Conservation (phyloP, 306 rosid species). For the Vachellia pachyceras region DNA sequence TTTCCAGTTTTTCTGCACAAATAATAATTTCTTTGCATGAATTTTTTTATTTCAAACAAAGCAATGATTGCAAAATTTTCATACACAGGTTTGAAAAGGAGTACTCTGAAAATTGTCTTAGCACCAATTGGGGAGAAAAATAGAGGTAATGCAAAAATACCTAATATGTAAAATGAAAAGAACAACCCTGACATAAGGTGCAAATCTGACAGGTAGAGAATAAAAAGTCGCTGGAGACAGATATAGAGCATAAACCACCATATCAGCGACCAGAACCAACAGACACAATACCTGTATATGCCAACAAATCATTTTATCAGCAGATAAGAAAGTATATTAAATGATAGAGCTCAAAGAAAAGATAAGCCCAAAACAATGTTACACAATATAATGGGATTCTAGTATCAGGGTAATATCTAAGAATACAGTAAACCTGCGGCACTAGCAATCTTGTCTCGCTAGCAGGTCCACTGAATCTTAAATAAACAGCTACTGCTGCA, state of each 20-base stretch:
- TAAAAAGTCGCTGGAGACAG: slow-evolving; percentile 73
- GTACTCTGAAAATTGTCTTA: slow-evolving; percentile 21
- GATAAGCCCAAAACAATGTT: slow-evolving; percentile 14
- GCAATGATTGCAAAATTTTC: slow-evolving; percentile 1
- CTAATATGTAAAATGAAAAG: slow-evolving; percentile 84
- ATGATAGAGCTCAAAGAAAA: background rate
- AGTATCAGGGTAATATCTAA: background rate
- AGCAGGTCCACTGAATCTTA: background rate
- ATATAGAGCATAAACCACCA: slow-evolving; percentile 68
- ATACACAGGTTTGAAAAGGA: slow-evolving; percentile 20
- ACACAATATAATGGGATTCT: background rate
- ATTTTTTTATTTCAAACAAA: slow-evolving; percentile 18
- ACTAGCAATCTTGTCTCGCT: background rate
- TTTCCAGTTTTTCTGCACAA: slow-evolving; percentile 4
- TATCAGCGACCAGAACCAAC: slow-evolving; percentile 70
- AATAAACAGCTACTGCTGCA: background rate
- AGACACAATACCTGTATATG: slow-evolving; percentile 72
- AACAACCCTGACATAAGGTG: slow-evolving; percentile 90
- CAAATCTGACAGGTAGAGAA: slow-evolving; percentile 86
- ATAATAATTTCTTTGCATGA: slow-evolving; percentile 3
- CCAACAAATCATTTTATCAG: slow-evolving; percentile 36
- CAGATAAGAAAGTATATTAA: slow-evolving; percentile 25
- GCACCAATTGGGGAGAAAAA: background rate
- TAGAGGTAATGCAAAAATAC: slow-evolving; percentile 48
- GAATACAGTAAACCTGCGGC: background rate